Evolutionary conservation across 2,329 filamentous ascomycete species (phyloP).

Genomic region (Diaporthe ilicicola): DNA sequence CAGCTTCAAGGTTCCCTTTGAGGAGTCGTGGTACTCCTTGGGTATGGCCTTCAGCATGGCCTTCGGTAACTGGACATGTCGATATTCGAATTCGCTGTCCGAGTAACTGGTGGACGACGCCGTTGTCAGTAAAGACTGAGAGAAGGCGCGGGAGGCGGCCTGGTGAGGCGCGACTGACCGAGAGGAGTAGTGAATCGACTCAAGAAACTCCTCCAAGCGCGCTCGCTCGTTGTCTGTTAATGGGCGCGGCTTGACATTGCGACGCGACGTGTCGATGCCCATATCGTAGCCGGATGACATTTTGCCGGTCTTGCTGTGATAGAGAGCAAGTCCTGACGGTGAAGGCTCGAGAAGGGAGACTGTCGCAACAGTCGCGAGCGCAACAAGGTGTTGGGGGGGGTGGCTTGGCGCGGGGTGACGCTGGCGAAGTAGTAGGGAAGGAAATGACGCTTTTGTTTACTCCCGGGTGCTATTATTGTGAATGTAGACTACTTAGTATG

Average conservation of each 20-base stretch:
- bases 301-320: slow-evolving; percentile 23
- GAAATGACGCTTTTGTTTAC: slow-evolving; percentile 23
- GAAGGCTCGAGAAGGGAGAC: not conserved
- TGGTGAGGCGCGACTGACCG: slow-evolving; percentile 64
- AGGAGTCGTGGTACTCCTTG: slow-evolving; percentile 88
- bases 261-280: slow-evolving; percentile 82
- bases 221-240: slow-evolving; percentile 83
- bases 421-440: not conserved
- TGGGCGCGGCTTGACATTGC: slow-evolving; percentile 85
- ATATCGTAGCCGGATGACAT: slow-evolving; percentile 42
- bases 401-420: slow-evolving; percentile 7
- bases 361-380: slow-evolving; percentile 12
- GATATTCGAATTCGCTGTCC: slow-evolving; percentile 93
- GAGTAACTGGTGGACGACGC: slow-evolving; percentile 73
- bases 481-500: not conserved
- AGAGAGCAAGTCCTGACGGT: not conserved
- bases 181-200: slow-evolving; percentile 94
- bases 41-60: slow-evolving; percentile 98
- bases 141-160: not conserved
- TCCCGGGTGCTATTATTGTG: slow-evolving; percentile 11
- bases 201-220: slow-evolving; percentile 88
- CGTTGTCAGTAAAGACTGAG: slow-evolving; percentile 31
- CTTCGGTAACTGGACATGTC: slow-evolving; percentile 97
- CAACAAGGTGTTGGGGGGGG: not conserved
- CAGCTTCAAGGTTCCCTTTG: slow-evolving; percentile 92